Evolutionary conservation across 2,329 filamentous ascomycete species (phyloP), one percentile per base, ranked within the genome.

Genomic region (Fusarium devonianum): DNA sequence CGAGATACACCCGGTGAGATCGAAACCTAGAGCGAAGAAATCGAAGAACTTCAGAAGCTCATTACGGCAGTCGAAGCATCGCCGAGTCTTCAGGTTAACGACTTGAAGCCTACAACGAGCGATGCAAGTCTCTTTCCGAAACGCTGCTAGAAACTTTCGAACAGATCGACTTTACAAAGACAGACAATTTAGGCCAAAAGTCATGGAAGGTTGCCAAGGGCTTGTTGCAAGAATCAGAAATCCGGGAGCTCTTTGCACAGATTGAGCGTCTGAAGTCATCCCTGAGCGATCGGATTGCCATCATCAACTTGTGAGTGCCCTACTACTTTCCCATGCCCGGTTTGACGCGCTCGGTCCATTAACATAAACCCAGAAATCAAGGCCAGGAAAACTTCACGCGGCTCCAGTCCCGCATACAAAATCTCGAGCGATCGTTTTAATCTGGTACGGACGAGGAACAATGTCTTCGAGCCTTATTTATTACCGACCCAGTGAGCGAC

Each of bases 401-500:
- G 1, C 10, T 44, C 16, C 23, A 35, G 2, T 37, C 33, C 4
- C 26, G 21, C 12, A 7, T 53, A 3, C 32, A 36, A 14, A 19
- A 16, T 9, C 25, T 45, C 7, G 19, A 40, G 4, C 12, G 16
- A 1, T 37, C 29, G 1, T 48, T 48, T 12, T 29, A 48, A 3
- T 10, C 34, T 2, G 52, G 43, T 5, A 43, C 42, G 8, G 23
- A 36, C 1, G 38, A 53, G 11, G 42, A 53, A 2, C 18, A 16
- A 5, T 56, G 44, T 8, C 35, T 54, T 1, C 30, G 7, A 10
- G 32, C 37, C 2, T 7, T 57, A 0, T 57, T 57, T 5, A 4
- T 48, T 2, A 58, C 51, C n/a, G 54, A 58, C 10, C 8, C 39
- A 3, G 3, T 41, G 3, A 43, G 33, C 6, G 47, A 58, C 5